Evolutionary conservation across 371 early-diverging fungal genomes (phyloP).

Genomic region (Apophysomyces elegans): DNA sequence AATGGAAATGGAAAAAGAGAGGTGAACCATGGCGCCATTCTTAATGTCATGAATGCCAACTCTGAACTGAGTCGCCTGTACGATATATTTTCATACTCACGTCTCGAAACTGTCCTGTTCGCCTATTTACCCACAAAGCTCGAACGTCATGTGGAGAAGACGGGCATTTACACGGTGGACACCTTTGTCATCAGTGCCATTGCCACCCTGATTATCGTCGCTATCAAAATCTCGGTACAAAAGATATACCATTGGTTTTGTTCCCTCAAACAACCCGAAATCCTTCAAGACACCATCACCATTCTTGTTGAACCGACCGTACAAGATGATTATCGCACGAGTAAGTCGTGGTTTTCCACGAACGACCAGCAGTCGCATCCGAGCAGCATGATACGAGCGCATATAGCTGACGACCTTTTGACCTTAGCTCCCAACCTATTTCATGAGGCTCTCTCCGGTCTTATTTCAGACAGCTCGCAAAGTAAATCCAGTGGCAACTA

Average conservation of each 20-base stretch:
- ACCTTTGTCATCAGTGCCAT: slow-evolving; percentile 36
- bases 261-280: background rate
- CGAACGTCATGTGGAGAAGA: slow-evolving; percentile 28
- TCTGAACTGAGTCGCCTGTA: slow-evolving; percentile 23
- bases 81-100: slow-evolving; percentile 28
- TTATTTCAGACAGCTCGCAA: slow-evolving; percentile 30
- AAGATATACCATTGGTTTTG: background rate
- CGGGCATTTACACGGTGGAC: slow-evolving; percentile 39
- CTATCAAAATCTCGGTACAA: slow-evolving; percentile 21
- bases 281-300: slow-evolving; percentile 13
- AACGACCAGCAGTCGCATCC: slow-evolving; percentile 11
- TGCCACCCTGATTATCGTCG: slow-evolving; percentile 31
- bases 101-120: slow-evolving; percentile 35
- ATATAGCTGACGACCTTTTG: slow-evolving; percentile 9
- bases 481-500: slow-evolving; percentile 24
- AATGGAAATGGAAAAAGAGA: no score
- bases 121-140: slow-evolving; percentile 34
- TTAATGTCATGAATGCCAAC: background rate
- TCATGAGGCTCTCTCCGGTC: slow-evolving; percentile 33
- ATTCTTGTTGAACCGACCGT: slow-evolving; percentile 26
- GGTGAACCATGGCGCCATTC: background rate
- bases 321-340: slow-evolving; percentile 29
- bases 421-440: slow-evolving; percentile 32
- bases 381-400: slow-evolving; percentile 15
- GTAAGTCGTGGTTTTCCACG: slow-evolving; percentile 14